These are phyloP conservation scores for Syzygium jambos DNA, from an alignment of 345 rosid species.

Conservation along the genomic window DNA sequence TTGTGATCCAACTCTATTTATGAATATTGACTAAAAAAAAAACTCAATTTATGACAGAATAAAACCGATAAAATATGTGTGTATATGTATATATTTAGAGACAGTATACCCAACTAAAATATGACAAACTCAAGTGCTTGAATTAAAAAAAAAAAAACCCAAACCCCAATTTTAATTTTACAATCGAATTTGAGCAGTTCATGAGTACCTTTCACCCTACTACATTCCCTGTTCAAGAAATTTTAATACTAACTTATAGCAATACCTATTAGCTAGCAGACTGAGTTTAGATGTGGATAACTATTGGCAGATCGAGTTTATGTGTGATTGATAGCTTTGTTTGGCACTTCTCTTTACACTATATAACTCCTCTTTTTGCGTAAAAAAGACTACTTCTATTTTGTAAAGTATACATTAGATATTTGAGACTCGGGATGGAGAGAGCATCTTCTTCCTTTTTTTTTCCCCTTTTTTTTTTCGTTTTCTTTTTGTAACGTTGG, in stretches of 20 bases:
- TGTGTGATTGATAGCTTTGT: not conserved
- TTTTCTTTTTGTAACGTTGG: not conserved
- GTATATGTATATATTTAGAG: not conserved
- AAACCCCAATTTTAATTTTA: not conserved
- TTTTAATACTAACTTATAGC: not conserved
- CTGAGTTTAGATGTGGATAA: not conserved
- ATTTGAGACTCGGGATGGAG: no score
- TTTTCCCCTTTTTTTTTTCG: no score
- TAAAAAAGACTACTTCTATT: not conserved
- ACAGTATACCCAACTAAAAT: not conserved
- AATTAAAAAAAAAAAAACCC: not conserved
- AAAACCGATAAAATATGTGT: not conserved
- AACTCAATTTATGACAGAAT: no score
- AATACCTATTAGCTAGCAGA: not conserved
- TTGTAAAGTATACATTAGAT: not conserved
- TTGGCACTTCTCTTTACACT: not conserved
- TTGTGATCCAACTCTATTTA: not conserved
- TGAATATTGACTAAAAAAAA: no score
- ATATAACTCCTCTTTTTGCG: not conserved
- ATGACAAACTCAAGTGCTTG: not conserved
- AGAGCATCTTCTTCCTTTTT: not conserved
- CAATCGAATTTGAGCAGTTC: not conserved
- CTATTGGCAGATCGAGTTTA: not conserved
- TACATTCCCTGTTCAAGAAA: not conserved
- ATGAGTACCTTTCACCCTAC: not conserved